Percentiles rank a stretch among this genome's conserved stretches.
Conservation (phyloP, 805 yeast genomes). For the Candida khao-thaluensis region DNA sequence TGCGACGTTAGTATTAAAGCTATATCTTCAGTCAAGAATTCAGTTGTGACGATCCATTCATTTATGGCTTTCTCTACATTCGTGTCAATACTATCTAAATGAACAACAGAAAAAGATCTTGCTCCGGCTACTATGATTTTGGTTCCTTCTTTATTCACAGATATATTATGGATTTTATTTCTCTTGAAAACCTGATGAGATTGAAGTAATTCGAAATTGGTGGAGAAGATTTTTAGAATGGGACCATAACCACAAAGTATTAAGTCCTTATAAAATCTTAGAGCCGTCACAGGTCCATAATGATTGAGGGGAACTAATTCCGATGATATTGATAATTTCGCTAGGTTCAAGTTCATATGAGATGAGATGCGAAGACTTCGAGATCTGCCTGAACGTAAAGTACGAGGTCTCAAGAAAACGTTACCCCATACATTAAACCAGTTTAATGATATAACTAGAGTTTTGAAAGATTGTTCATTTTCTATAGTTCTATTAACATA, state of each 20-base stretch:
- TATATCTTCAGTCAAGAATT: slow-evolving; percentile 41
- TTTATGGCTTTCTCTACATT: slow-evolving; percentile 50
- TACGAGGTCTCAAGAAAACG: too few relatives aligned
- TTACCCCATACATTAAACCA: too few relatives aligned
- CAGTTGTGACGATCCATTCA: slow-evolving; percentile 79
- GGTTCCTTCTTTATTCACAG: slow-evolving; percentile 28
- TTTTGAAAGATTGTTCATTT: too few relatives aligned
- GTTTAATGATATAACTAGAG: too few relatives aligned
- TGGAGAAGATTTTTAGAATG: slow-evolving; percentile 47
- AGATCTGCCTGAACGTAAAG: too few relatives aligned
- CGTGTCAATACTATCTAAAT: slow-evolving; percentile 13
- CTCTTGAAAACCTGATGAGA: slow-evolving; percentile 53
- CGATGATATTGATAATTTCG: slow-evolving; percentile 1
- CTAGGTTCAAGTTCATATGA: slow-evolving; percentile 1
- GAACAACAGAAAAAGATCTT: slow-evolving; percentile 55
- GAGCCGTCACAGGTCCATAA: slow-evolving; percentile 71
- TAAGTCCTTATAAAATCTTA: slow-evolving; percentile 43
- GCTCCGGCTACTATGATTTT: slow-evolving; percentile 63
- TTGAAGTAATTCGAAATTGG: slow-evolving; percentile 33
- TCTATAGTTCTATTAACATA: too few relatives aligned
- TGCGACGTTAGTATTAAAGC: slow-evolving; percentile 72
- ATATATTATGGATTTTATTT: slow-evolving; percentile 82
- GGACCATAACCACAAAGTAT: slow-evolving; percentile 73
- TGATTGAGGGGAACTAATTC: slow-evolving; percentile 28
- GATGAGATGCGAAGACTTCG: slow-evolving; percentile 2